These are phyloP conservation scores for Corymbia calophylla DNA, from an alignment of 441 rosid genomes.

Conservation along the genomic window DNA sequence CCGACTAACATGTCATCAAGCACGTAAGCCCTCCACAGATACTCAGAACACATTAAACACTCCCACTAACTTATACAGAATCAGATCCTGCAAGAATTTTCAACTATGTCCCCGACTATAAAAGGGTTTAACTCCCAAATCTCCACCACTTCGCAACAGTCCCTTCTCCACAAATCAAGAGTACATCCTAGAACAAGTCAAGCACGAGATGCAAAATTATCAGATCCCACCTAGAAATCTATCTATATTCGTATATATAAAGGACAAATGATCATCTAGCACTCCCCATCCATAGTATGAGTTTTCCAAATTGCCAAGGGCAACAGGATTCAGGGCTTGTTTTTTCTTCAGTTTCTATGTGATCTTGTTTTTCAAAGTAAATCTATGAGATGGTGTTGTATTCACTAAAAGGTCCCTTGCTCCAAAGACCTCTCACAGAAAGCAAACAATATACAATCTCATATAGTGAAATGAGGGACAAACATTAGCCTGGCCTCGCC, in stretches of 20 bases:
- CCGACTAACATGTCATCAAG: neutral
- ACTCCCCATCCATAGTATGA: neutral
- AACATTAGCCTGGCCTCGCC: neutral
- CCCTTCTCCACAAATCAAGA: neutral
- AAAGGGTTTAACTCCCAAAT: neutral
- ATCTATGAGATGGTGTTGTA: neutral
- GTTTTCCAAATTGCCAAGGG: neutral
- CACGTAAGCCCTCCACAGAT: neutral
- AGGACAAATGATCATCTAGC: neutral
- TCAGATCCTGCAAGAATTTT: neutral
- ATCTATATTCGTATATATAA: neutral
- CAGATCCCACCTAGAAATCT: neutral
- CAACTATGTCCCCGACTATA: neutral
- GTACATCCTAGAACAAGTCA: neutral
- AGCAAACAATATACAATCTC: neutral
- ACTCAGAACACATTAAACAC: neutral
- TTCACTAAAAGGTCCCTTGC: neutral
- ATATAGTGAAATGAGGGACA: neutral
- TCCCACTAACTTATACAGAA: neutral
- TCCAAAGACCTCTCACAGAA: neutral
- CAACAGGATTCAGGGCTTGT: neutral
- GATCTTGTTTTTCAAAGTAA: neutral
- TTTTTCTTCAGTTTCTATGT: neutral
- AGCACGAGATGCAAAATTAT: neutral
- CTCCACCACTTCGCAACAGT: neutral